These are phyloP conservation scores for Flueggea neowawraea DNA, from an alignment of 441 rosid genomes.

Conservation along the genomic window DNA sequence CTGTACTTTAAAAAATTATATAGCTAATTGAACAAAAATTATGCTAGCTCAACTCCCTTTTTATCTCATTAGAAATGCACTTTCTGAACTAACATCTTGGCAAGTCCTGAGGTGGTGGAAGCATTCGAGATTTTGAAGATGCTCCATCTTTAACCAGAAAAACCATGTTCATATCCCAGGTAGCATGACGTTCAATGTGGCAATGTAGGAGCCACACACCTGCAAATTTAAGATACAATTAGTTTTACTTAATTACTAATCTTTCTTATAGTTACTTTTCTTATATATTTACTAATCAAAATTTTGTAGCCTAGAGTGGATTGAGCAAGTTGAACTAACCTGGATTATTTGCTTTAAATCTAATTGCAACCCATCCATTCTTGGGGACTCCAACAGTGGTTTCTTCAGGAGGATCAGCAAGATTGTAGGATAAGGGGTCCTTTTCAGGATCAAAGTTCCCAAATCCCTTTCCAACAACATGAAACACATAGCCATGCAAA, in stretches of 20 bases:
- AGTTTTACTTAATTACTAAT: no score
- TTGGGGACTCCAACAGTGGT: slow-evolving; percentile 36
- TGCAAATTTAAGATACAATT: no score
- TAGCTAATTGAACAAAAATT: no score
- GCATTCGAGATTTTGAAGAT: not conserved
- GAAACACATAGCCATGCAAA: slow-evolving; percentile 32
- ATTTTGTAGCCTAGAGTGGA: not conserved
- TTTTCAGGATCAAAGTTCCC: slow-evolving; percentile 22
- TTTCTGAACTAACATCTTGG: no score
- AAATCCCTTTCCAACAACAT: slow-evolving; percentile 17
- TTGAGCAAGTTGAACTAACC: slow-evolving; percentile 14
- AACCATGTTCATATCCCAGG: slow-evolving; percentile 7
- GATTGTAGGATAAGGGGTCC: slow-evolving; percentile 20
- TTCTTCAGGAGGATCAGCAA: slow-evolving; percentile 41
- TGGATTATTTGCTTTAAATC: slow-evolving; percentile 42
- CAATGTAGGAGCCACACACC: slow-evolving; percentile 7
- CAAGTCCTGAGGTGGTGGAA: not conserved
- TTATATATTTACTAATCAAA: no score
- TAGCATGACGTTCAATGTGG: slow-evolving; percentile 1
- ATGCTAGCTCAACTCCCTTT: no score
- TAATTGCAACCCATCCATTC: no score
- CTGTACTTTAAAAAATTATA: no score
- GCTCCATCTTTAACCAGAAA: slow-evolving; percentile 3
- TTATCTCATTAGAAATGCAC: no score
- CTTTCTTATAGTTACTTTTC: no score